Conservation (phyloP, 2,329 filamentous ascomycete species). For the Aspergillus sp. region DNA sequence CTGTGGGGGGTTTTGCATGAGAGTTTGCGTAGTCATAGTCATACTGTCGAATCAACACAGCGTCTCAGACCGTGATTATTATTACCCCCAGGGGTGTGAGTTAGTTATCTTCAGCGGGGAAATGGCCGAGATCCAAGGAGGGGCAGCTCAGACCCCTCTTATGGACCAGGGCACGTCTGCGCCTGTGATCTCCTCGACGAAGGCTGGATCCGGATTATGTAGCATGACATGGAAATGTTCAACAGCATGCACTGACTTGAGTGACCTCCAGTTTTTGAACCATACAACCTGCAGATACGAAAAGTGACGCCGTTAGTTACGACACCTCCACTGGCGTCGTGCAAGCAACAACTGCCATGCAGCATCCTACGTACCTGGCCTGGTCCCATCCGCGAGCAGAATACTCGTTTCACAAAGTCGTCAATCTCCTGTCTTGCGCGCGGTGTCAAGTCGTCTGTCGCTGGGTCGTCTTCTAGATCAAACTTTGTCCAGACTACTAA, state of each 20-base stretch:
- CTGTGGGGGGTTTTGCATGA: conserved; percentile 14
- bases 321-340: background rate
- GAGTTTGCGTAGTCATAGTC: background rate
- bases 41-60: background rate
- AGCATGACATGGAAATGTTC: conserved; percentile 97
- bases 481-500: conserved; percentile 95
- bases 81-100: conserved; percentile 5
- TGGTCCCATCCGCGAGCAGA: conserved; percentile 50
- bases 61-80: background rate
- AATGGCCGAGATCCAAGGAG: background rate
- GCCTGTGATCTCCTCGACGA: conserved; percentile 69
- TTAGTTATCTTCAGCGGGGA: background rate
- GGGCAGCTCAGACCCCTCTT: conserved; percentile 28
- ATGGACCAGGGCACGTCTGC: conserved; percentile 69
- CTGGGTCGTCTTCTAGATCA: conserved; percentile 67
- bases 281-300: conserved; percentile 61
- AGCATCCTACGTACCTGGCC: conserved; percentile 40
- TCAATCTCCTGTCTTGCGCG: conserved; percentile 66
- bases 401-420: conserved; percentile 66
- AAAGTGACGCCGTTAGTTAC: background rate
- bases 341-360: background rate
- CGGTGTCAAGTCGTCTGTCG: conserved; percentile 65
- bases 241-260: conserved; percentile 83
- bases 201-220: conserved; percentile 68
- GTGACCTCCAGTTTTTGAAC: conserved; percentile 88